Evolutionary conservation across 495 filamentous ascomycete genomes (phyloP), one percentile per base, ranked within the genome.

Genomic region (Usnea hakonensis): DNA sequence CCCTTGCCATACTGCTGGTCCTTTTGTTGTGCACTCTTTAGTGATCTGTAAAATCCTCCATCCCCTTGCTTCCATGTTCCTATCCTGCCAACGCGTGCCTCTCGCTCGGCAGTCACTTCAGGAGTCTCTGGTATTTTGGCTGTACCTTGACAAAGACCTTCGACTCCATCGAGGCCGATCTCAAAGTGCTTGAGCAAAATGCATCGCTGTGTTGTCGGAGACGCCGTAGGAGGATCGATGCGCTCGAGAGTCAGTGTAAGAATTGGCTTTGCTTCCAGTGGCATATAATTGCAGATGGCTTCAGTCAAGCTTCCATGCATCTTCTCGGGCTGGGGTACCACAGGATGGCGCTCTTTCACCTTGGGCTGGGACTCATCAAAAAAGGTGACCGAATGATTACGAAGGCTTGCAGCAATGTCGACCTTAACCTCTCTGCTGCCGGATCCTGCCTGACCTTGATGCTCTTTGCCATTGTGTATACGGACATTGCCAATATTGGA

Each of bases 231-330:
- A 26, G 46, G 9, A 23, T 40, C 30, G 17, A 61, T 13, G 23
- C 61, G 16, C 5, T 55, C 40, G 10, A 65, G 58, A n/a, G 58
- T 61, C 40, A 65, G 53, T 14, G 52, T 41, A 5, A 65, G 33
- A 11, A 65, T 50, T 23, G 58, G 44, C 28, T 35, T 55, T 10
- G 63, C 19, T 36, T 23, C 17, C 19, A 61, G 1, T 14, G 54
- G 50, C 0, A 48, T 19, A 28, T 52, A 33, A 26, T 57, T 48
- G 58, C 63, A 61, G 33, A 65, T 35, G 30, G 40, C 21, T 50
- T 65, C 54, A 13, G 63, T 65, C 19, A 65, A 58, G 23, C 52
- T 57, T 11, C 48, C 28, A 2, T 58, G 63, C 63, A 61, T 61
- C 9, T 44, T 54, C 17, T 41, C 36, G 6, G 50, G 59, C 17